These are phyloP conservation scores for Colletotrichum zoysiae DNA, from an alignment of 2,329 filamentous ascomycete species.

Conservation along the genomic window DNA sequence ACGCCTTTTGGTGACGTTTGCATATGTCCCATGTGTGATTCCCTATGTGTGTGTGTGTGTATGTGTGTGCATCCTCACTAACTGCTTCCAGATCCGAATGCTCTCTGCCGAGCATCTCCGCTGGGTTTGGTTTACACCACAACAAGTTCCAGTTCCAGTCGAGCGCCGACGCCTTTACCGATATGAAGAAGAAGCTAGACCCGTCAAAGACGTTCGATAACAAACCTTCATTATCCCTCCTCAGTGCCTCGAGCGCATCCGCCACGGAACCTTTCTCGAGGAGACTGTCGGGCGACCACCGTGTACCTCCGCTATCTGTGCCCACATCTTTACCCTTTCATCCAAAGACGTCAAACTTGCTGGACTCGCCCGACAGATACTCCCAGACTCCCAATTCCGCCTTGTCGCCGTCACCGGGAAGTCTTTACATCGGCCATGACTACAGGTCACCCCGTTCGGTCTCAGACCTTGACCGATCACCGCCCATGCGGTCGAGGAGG, in stretches of 20 bases:
- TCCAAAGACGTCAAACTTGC: slow-evolving; percentile 53
- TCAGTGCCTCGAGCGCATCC: slow-evolving; percentile 53
- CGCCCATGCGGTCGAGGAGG: slow-evolving; percentile 58
- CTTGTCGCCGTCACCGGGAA: slow-evolving; percentile 56
- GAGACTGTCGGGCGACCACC: slow-evolving; percentile 54
- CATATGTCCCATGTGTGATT: neutral
- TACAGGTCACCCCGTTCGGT: slow-evolving; percentile 60
- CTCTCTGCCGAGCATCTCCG: slow-evolving; percentile 50
- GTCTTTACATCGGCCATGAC: slow-evolving; percentile 57
- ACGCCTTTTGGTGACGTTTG: neutral
- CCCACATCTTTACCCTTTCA: slow-evolving; percentile 53
- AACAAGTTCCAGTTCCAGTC: slow-evolving; percentile 63
- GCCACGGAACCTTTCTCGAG: slow-evolving; percentile 54
- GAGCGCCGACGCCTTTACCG: slow-evolving; percentile 62
- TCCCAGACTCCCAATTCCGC: slow-evolving; percentile 64
- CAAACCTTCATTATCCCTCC: slow-evolving; percentile 56
- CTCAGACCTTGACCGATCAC: slow-evolving; percentile 62
- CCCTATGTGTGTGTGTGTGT: slow-evolving; percentile 22
- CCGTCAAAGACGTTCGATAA: slow-evolving; percentile 60
- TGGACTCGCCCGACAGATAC: slow-evolving; percentile 60
- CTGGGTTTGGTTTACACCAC: slow-evolving; percentile 64
- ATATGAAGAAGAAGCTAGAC: slow-evolving; percentile 69
- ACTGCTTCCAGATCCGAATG: slow-evolving; percentile 54
- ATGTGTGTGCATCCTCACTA: slow-evolving; percentile 42
- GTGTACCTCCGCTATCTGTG: slow-evolving; percentile 61